phyloP scores from a whole-genome alignment of 805 yeast species.

The Saccharomycopsis oosterbeekiorum region DNA sequence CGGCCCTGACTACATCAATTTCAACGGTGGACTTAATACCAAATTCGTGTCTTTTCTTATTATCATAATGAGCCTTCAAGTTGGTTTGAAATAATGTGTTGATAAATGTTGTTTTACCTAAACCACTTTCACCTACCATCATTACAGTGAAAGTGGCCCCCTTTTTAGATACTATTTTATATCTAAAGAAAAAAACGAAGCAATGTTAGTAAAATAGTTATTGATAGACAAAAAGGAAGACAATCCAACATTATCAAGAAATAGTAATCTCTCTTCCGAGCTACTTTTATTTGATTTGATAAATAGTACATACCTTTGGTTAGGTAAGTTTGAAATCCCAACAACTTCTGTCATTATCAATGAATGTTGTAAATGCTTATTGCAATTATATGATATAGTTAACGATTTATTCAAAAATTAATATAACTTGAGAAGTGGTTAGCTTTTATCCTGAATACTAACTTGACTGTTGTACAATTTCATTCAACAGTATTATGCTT shows the following conservation, averaged over 20 bases:
- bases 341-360: slow-evolving; percentile 32
- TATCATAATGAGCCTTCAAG: slow-evolving; percentile 44
- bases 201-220: background rate
- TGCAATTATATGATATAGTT: background rate
- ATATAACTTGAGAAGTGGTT: background rate
- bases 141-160: slow-evolving; percentile 72
- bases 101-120: slow-evolving; percentile 87
- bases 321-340: slow-evolving; percentile 65
- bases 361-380: no score
- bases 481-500: background rate
- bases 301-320: slow-evolving; percentile 45
- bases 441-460: background rate
- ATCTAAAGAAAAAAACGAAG: slow-evolving; percentile 28
- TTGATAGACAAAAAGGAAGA: background rate
- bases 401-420: background rate
- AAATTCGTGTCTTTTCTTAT: slow-evolving; percentile 35
- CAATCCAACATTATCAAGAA: background rate
- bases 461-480: no score
- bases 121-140: slow-evolving; percentile 87
- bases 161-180: slow-evolving; percentile 62
- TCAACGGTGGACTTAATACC: slow-evolving; percentile 64
- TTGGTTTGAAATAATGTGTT: slow-evolving; percentile 75
- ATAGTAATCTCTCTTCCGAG: no score
- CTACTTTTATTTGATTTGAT: background rate
- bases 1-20: slow-evolving; percentile 70